phyloP scores from a whole-genome alignment of 2,329 filamentous ascomycete species.

The Hypoxylon rubiginosum region DNA sequence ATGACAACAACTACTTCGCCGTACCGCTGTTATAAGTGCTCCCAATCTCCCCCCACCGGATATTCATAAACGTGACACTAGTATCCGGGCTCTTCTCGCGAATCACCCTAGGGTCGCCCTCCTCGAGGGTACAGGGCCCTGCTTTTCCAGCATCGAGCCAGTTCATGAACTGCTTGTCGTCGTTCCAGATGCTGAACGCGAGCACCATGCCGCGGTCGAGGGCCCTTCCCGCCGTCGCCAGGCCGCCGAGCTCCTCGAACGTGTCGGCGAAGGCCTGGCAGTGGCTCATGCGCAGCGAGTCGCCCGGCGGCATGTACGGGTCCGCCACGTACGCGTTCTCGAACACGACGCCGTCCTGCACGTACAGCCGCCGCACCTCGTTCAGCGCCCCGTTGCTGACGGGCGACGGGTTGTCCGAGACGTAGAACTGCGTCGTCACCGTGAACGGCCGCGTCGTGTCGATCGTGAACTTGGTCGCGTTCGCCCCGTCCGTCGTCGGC shows the following conservation, averaged over 20 bases:
- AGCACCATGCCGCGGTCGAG: slow-evolving; percentile 66
- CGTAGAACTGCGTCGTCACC: slow-evolving; percentile 48
- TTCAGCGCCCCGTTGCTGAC: slow-evolving; percentile 47
- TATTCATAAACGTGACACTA: slow-evolving; percentile 48
- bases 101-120: slow-evolving; percentile 62
- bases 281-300: slow-evolving; percentile 45
- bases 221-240: slow-evolving; percentile 59
- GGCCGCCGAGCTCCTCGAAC: slow-evolving; percentile 54
- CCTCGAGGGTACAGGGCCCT: slow-evolving; percentile 67
- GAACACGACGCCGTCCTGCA: slow-evolving; percentile 62
- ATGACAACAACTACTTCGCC: background rate
- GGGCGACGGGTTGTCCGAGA: slow-evolving; percentile 45
- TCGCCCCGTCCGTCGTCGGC: background rate
- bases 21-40: slow-evolving; percentile 33
- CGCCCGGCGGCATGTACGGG: slow-evolving; percentile 43
- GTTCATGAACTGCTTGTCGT: slow-evolving; percentile 65
- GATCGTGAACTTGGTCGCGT: slow-evolving; percentile 34
- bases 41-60: slow-evolving; percentile 49
- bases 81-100: slow-evolving; percentile 39
- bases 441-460: slow-evolving; percentile 50
- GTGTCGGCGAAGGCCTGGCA: slow-evolving; percentile 41
- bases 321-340: slow-evolving; percentile 55
- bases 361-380: slow-evolving; percentile 64
- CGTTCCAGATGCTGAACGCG: slow-evolving; percentile 69
- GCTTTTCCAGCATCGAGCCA: slow-evolving; percentile 67